A percentile compares a stretch with the other conserved stretches of the same genome.
phyloP scores from a whole-genome alignment of 345 rosid species.

The Microcos paniculata region DNA sequence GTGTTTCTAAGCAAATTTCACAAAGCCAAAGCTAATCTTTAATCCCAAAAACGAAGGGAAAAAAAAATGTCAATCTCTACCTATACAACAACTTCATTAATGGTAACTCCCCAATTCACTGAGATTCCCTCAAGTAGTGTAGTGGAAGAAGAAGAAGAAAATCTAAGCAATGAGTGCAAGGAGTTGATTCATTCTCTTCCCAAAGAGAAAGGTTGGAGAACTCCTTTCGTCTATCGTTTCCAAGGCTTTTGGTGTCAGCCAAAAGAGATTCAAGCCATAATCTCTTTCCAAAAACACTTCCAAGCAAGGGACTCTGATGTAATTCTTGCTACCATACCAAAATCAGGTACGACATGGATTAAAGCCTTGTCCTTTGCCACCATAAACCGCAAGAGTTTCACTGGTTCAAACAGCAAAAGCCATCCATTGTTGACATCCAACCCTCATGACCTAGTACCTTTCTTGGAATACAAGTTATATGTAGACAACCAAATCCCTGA shows the following conservation, averaged over 20 bases:
- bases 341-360: slow-evolving; percentile 65
- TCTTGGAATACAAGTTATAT: slow-evolving; percentile 49
- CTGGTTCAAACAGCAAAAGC: background rate
- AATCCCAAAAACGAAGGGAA: background rate
- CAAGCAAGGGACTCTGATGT: slow-evolving; percentile 28
- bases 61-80: background rate
- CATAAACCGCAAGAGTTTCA: slow-evolving; percentile 27
- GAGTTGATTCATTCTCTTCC: slow-evolving; percentile 58
- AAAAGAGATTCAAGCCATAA: slow-evolving; percentile 52
- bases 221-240: slow-evolving; percentile 47
- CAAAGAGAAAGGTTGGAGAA: slow-evolving; percentile 66
- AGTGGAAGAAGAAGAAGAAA: slow-evolving; percentile 30
- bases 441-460: slow-evolving; percentile 65
- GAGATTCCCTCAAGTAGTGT: background rate
- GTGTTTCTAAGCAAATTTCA: background rate
- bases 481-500: slow-evolving; percentile 38
- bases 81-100: slow-evolving; percentile 3
- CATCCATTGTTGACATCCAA: slow-evolving; percentile 50
- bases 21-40: background rate
- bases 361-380: slow-evolving; percentile 47
- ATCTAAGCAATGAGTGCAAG: slow-evolving; percentile 45
- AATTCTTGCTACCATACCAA: slow-evolving; percentile 46
- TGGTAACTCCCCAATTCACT: background rate
- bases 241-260: slow-evolving; percentile 80
- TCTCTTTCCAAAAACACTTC: slow-evolving; percentile 48